A percentile compares a stretch with the other conserved stretches of the same genome.
Conservation (phyloP, 1,284 basidiomycete genomes). For the Malassezia japonica region DNA sequence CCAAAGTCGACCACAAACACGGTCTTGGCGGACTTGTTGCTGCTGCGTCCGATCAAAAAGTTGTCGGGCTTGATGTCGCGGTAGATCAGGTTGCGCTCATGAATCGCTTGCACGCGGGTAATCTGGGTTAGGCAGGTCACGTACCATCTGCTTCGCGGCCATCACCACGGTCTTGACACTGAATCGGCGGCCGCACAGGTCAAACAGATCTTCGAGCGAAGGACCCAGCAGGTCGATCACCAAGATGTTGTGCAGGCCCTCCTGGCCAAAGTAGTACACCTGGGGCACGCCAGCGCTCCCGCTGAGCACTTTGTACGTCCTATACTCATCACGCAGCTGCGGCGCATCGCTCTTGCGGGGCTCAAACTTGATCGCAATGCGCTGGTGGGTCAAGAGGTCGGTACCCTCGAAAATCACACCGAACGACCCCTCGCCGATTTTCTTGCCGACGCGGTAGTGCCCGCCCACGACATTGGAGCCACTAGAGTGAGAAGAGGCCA, state of each 20-base stretch:
- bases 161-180: conserved; percentile 91
- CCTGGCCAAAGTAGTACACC: conserved; percentile 94
- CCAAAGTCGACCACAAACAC: conserved; percentile 88
- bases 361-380: conserved; percentile 97
- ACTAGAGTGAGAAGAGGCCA: conserved; percentile 37
- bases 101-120: conserved; percentile 74
- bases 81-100: conserved; percentile 94
- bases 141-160: conserved; percentile 90
- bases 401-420: conserved; percentile 96
- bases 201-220: conserved; percentile 84
- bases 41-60: conserved; percentile 82
- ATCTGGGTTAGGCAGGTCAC: conserved; percentile 39
- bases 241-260: conserved; percentile 92
- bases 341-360: conserved; percentile 92
- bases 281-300: conserved; percentile 71
- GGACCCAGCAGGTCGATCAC: conserved; percentile 91
- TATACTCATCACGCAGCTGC: conserved; percentile 89
- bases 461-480: conserved; percentile 51
- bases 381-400: conserved; percentile 86
- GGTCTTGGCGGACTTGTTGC: conserved; percentile 72
- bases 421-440: conserved; percentile 60
- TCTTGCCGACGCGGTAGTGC: conserved; percentile 75
- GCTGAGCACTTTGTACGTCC: conserved; percentile 86
- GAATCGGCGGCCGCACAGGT: conserved; percentile 91
- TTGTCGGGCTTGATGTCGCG: conserved; percentile 97